phyloP scores from a whole-genome alignment of 106 monocot species.

The Hemerocallis citrina region DNA sequence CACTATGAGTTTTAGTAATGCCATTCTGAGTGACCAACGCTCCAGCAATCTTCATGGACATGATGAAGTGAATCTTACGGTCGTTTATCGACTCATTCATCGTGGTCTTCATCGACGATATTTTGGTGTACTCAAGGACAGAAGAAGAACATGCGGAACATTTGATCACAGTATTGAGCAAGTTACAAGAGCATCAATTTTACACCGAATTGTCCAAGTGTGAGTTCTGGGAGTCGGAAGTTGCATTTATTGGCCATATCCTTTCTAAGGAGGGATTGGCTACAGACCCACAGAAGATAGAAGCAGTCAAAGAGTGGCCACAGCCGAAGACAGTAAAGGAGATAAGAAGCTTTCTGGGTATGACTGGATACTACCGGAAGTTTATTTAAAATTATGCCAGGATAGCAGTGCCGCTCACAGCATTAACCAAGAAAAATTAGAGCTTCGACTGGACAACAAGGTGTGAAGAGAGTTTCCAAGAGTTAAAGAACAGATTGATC shows the following conservation, averaged over 20 bases:
- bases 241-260: neutral
- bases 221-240: neutral
- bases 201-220: neutral
- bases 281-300: neutral
- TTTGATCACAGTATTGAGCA: neutral
- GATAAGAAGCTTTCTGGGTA: neutral
- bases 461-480: too few species aligned
- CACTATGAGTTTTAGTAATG: neutral
- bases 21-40: neutral
- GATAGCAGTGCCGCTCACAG: neutral
- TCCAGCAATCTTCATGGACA: neutral
- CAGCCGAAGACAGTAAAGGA: neutral
- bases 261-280: neutral
- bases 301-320: neutral
- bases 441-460: too few species aligned
- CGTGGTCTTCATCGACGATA: neutral
- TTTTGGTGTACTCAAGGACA: neutral
- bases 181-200: neutral
- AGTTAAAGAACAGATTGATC: too few species aligned
- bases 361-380: neutral
- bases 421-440: too few species aligned
- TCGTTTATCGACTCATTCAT: neutral
- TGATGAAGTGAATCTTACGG: neutral
- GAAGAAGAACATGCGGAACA: neutral
- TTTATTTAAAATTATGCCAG: neutral